These are phyloP conservation scores for Schizosaccharomyces lindneri DNA, from an alignment of 805 yeast genomes.

Conservation along the genomic window DNA sequence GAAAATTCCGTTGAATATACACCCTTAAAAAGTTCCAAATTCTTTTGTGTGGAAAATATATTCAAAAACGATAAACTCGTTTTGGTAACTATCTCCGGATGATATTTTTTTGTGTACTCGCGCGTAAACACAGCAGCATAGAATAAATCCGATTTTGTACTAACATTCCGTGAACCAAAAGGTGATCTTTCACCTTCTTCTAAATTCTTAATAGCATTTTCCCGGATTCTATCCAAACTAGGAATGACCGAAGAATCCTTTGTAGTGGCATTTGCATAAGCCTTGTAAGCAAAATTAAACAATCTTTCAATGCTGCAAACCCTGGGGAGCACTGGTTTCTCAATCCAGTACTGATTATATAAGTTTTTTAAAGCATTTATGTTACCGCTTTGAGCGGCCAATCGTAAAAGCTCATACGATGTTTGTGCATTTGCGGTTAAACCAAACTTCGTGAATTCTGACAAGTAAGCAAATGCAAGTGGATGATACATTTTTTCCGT, in stretches of 20 bases:
- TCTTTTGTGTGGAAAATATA: background rate
- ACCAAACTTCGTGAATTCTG: background rate
- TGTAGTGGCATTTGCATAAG: background rate
- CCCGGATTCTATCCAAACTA: too few species aligned
- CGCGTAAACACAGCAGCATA: background rate
- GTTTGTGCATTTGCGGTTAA: background rate
- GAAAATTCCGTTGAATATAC: background rate
- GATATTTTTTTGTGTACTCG: background rate
- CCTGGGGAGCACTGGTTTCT: background rate
- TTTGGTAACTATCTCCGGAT: background rate
- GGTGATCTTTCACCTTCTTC: too few species aligned
- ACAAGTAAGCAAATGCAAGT: background rate
- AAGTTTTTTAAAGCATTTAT: background rate
- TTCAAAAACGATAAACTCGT: background rate
- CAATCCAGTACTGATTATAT: background rate
- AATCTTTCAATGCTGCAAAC: background rate
- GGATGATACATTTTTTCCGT: background rate
- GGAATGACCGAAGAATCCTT: too few species aligned
- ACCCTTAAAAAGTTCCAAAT: background rate
- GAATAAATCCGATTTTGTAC: background rate
- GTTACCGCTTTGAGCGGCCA: background rate
- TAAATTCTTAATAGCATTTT: too few species aligned
- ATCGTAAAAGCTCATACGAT: background rate
- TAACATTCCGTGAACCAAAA: too few species aligned
- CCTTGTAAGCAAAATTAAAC: background rate